phyloP scores from a whole-genome alignment of 257 asterid genomes.

The Nicotiana paniculata region DNA sequence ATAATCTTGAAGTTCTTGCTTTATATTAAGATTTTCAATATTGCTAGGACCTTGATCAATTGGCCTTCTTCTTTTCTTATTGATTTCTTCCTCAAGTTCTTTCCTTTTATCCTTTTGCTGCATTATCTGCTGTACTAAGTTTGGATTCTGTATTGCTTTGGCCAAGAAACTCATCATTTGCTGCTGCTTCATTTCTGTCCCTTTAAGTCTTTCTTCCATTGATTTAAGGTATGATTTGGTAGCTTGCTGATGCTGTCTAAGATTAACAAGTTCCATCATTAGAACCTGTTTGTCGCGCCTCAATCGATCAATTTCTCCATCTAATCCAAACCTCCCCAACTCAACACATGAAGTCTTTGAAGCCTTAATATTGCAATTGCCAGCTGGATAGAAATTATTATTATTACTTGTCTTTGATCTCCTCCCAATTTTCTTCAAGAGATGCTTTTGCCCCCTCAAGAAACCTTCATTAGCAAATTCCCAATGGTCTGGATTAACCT shows the following conservation, averaged over 20 bases:
- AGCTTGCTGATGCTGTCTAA: constrained; percentile 35
- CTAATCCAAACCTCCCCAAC: constrained; percentile 29
- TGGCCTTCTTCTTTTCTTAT: constrained; percentile 27
- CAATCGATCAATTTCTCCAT: constrained; percentile 27
- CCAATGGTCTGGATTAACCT: constrained; percentile 44
- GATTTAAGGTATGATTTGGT: constrained; percentile 17
- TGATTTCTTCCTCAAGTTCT: constrained; percentile 23
- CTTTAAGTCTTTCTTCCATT: constrained; percentile 30
- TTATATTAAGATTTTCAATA: neutral
- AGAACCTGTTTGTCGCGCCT: constrained; percentile 35
- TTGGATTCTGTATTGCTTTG: constrained; percentile 27
- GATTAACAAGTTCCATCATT: constrained; percentile 30
- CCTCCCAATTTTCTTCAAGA: constrained; percentile 29
- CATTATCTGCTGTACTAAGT: constrained; percentile 20
- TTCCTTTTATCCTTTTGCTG: constrained; percentile 28
- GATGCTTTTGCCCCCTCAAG: constrained; percentile 34
- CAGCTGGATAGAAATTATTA: neutral
- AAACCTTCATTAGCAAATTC: constrained; percentile 51
- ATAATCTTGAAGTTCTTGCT: constrained; percentile 17
- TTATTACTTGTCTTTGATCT: constrained; percentile 15
- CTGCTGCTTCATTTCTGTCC: constrained; percentile 33
- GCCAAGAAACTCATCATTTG: constrained; percentile 39
- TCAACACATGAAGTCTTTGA: constrained; percentile 24
- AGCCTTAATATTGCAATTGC: neutral
- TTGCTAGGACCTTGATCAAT: constrained; percentile 19